Evolutionary conservation across 2,329 filamentous ascomycete genomes (phyloP).

Genomic region (Blastomyces gilchristii): DNA sequence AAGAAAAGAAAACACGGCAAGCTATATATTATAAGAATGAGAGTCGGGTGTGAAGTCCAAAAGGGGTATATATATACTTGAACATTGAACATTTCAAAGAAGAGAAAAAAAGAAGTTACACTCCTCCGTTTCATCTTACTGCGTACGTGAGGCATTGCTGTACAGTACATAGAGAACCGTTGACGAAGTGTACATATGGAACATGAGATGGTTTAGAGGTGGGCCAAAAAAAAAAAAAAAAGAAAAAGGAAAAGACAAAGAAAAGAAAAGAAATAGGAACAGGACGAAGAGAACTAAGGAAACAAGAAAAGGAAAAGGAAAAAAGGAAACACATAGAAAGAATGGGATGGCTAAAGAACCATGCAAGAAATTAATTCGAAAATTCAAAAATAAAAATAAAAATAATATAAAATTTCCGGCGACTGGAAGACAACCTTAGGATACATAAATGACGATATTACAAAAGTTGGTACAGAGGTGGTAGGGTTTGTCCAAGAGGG

Average conservation of each 20-base stretch:
- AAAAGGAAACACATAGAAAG: neutral
- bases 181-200: neutral
- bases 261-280: neutral
- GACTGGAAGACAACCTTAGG: neutral
- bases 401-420: neutral
- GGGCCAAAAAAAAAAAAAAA: too few species aligned
- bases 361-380: neutral
- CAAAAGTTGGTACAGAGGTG: neutral
- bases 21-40: neutral
- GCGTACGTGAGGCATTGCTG: neutral
- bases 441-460: slow-evolving; percentile 1
- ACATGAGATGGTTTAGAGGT: neutral
- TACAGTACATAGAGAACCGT: neutral
- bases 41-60: neutral
- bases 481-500: neutral
- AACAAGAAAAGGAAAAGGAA: neutral
- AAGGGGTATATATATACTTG: neutral
- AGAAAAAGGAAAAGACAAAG: neutral
- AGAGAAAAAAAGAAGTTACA: neutral
- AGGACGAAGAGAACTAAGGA: neutral
- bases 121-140: neutral
- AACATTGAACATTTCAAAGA: neutral
- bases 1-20: neutral
- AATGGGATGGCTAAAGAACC: neutral
- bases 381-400: neutral